Base-by-base conservation (phyloP, 352 stramenopile genomes). In the Albugo candida region DNA sequence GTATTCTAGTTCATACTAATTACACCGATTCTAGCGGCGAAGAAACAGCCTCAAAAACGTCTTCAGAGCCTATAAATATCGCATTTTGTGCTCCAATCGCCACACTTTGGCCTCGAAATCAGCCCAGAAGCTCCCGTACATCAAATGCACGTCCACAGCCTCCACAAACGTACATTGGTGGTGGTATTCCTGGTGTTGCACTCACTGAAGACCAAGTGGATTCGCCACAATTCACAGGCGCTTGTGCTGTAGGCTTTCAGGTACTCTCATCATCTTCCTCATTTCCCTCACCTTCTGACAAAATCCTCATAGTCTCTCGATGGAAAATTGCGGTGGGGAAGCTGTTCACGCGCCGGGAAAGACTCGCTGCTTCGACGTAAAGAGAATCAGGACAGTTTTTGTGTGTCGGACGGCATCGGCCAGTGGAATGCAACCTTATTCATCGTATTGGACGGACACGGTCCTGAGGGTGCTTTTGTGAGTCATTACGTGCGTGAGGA, bases 391-490 rank as follows among this genome's bases (percentile, higher is more conserved):
- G 75, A 88, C 56, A 65, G 59, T 19, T 69, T 88, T 34, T 81
- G 63, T 36, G 60, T 88, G 14, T 64, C 56, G 44, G 72, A 85
- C 41, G 50, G 42, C 11, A 41, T 85, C 27, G 63, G 52, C 2
- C 56, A 70, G 4, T 69, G 81, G 36, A n/a, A 44, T 5, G 52
- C 55, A 41, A 44, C 62, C 13, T 80, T 66, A 41, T 75, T 85
- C 40, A 80, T 88, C 53, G 72, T 88, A 36, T 76, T 85, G 41
- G 76, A 88, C 59, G 76, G 76, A 36, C 76, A 85, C 51, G 76
- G 73, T 8, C 61, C 72, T 1, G 59, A 84, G 48, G 76, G 76
- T n/a, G 76, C 72, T 11, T 79, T 70, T 42, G 69, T 84, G 37
- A 85, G 70, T 41, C 70, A 85, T 47, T 80, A 69, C 41, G 62